Percentiles rank a stretch among this genome's conserved stretches.
Conservation (phyloP, 2,329 filamentous ascomycete genomes). For the Fusarium nelsonii region DNA sequence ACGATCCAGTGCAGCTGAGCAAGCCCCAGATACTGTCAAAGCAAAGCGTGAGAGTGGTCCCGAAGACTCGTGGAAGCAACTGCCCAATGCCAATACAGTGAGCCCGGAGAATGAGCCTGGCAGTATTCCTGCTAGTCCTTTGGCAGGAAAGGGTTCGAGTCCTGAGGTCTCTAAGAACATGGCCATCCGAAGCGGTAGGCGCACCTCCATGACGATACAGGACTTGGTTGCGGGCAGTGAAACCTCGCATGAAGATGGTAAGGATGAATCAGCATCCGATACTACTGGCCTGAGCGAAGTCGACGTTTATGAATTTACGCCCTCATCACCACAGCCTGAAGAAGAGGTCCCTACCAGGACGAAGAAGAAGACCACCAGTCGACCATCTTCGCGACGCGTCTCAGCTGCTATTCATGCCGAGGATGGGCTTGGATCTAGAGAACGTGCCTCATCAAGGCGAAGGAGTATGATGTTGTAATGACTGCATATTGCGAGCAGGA, state of each 20-base stretch:
- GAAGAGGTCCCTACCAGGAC: slow-evolving; percentile 47
- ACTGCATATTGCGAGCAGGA: slow-evolving; percentile 38
- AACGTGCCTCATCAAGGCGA: slow-evolving; percentile 58
- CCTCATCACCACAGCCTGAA: slow-evolving; percentile 58
- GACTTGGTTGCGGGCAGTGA: slow-evolving; percentile 27
- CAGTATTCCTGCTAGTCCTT: slow-evolving; percentile 54
- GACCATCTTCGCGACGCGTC: slow-evolving; percentile 55
- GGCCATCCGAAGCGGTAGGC: slow-evolving; percentile 58
- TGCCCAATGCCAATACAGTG: slow-evolving; percentile 34
- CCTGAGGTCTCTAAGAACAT: slow-evolving; percentile 51
- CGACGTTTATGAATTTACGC: slow-evolving; percentile 69
- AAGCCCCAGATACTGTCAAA: slow-evolving; percentile 44
- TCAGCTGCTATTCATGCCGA: slow-evolving; percentile 57
- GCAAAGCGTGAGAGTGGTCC: slow-evolving; percentile 53
- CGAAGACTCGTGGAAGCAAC: slow-evolving; percentile 51
- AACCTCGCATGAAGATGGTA: slow-evolving; percentile 29
- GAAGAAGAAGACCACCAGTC: slow-evolving; percentile 47
- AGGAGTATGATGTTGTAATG: slow-evolving; percentile 71
- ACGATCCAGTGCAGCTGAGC: slow-evolving; percentile 55
- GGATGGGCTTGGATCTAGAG: slow-evolving; percentile 47
- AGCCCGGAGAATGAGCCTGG: slow-evolving; percentile 34
- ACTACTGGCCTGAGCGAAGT: slow-evolving; percentile 48
- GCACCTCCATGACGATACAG: slow-evolving; percentile 51
- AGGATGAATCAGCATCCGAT: slow-evolving; percentile 34
- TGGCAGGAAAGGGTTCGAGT: slow-evolving; percentile 56